Evolutionary conservation across 805 yeast species (phyloP).

Genomic region (Zygosaccharomyces pseudorouxii): DNA sequence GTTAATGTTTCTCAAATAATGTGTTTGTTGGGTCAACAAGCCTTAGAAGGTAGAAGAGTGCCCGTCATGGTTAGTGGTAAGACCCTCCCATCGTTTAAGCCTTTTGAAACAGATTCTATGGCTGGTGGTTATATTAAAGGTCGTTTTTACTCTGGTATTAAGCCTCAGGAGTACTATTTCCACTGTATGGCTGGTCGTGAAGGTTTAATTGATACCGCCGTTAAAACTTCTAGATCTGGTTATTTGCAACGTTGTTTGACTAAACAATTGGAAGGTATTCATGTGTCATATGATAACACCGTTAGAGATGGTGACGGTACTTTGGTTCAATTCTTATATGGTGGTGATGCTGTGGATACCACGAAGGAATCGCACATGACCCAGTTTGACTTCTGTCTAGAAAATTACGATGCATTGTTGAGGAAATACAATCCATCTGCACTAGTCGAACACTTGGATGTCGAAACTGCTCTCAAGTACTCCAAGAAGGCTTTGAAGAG

Average conservation of each 20-base stretch:
- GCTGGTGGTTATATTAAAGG: constrained; percentile 98
- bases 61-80: constrained; percentile 99
- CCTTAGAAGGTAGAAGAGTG: constrained; percentile 97
- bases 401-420: constrained; percentile 81
- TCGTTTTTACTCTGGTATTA: constrained; percentile 94
- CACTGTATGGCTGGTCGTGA: constrained; percentile 99
- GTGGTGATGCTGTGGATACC: constrained; percentile 95
- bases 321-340: constrained; percentile 89
- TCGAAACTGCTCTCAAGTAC: constrained; percentile 75
- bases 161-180: constrained; percentile 98
- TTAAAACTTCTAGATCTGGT: constrained; percentile 96
- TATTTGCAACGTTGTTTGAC: constrained; percentile 97
- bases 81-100: constrained; percentile 92
- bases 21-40: constrained; percentile 99
- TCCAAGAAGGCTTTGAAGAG: constrained; percentile 76
- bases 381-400: constrained; percentile 88
- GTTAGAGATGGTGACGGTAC: constrained; percentile 96
- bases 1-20: constrained; percentile 98
- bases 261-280: constrained; percentile 96
- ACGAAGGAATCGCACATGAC: constrained; percentile 91
- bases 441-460: constrained; percentile 67
- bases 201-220: constrained; percentile 99
- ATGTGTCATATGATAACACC: constrained; percentile 86
- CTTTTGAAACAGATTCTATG: constrained; percentile 93
- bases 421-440: constrained; percentile 83